phyloP scores from a whole-genome alignment of 805 yeast species.

The Wickerhamomyces rabaulensis region DNA sequence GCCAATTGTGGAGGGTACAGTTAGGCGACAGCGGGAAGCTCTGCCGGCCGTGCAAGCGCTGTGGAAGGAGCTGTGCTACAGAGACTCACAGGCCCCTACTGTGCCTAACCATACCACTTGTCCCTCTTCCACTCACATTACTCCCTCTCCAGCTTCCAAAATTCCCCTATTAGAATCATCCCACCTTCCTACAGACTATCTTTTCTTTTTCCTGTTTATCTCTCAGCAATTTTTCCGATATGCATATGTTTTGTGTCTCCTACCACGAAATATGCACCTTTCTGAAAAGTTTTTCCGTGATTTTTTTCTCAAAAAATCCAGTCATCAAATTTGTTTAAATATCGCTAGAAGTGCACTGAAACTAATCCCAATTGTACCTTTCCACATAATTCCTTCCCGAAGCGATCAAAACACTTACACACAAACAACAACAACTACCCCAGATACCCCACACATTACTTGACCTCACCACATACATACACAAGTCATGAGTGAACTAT shows the following conservation, averaged over 20 bases:
- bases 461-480: too few relatives aligned
- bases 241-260: background rate
- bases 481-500: background rate
- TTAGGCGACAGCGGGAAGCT: too few relatives aligned
- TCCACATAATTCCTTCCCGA: background rate
- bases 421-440: background rate
- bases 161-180: background rate
- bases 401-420: background rate
- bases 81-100: too few relatives aligned
- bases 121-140: background rate
- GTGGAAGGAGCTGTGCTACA: too few relatives aligned
- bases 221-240: background rate
- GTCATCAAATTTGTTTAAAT: background rate
- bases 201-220: background rate
- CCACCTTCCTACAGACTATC: background rate
- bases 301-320: background rate
- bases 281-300: constrained; percentile 4
- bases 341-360: background rate
- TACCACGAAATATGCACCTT: background rate
- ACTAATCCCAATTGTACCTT: background rate
- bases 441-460: background rate
- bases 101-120: too few relatives aligned
- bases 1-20: too few relatives aligned
- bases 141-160: background rate
- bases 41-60: too few relatives aligned